A percentile compares a stretch with the other conserved stretches of the same genome.
Evolutionary conservation across 768 basidiomycete genomes (phyloP).

Genomic region (Tricholoma matsutake): DNA sequence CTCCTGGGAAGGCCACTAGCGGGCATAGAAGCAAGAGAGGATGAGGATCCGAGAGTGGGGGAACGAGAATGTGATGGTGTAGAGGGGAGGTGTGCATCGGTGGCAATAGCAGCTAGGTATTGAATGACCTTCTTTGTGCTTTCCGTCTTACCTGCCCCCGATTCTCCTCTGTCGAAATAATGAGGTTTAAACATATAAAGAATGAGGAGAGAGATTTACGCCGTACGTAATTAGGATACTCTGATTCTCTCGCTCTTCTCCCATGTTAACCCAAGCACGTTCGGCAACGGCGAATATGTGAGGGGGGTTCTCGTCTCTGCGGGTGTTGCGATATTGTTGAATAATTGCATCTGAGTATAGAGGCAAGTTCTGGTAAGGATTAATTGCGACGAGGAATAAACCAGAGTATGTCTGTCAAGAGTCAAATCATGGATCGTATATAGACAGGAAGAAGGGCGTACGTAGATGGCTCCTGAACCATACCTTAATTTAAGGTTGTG

Average conservation of each 20-base stretch:
- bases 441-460: conserved; percentile 38
- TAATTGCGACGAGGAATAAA: conserved; percentile 96
- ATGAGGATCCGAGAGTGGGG: conserved; percentile 50
- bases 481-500: conserved; percentile 93
- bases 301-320: conserved; percentile 89
- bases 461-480: conserved; percentile 89
- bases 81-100: conserved; percentile 61
- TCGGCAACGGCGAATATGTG: conserved; percentile 98
- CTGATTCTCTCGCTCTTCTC: conserved; percentile 94
- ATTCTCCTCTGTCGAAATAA: conserved; percentile 72
- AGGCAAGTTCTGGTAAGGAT: conserved; percentile 91
- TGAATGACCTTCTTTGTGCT: conserved; percentile 99
- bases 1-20: conserved; percentile 68
- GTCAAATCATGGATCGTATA: conserved; percentile 3
- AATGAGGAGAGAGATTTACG: neutral
- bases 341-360: conserved; percentile 88
- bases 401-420: conserved; percentile 81
- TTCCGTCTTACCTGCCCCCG: conserved; percentile 98
- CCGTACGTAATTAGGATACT: conserved; percentile 96
- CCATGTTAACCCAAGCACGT: conserved; percentile 97
- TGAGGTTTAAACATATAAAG: conserved; percentile 10
- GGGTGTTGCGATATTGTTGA: conserved; percentile 85
- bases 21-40: conserved; percentile 55
- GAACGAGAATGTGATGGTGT: conserved; percentile 64
- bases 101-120: conserved; percentile 95